Evolutionary conservation across 176 grass and related monocot species (phyloP).

Genomic region (Musa schizocarpa): DNA sequence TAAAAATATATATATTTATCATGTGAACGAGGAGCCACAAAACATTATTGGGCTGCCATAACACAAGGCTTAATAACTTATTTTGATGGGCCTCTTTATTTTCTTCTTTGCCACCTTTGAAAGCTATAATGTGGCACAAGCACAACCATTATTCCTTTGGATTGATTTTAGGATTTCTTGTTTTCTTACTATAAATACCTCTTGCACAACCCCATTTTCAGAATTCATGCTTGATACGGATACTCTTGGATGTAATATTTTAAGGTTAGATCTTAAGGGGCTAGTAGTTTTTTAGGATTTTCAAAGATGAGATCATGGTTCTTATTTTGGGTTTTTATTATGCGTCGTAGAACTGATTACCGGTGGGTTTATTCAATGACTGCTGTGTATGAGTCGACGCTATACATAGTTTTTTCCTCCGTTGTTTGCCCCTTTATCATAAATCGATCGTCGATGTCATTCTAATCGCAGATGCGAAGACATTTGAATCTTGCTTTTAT

Average conservation of each 20-base stretch:
- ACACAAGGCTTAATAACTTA: no score
- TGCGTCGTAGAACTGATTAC: constrained; percentile 15
- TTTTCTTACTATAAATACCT: not conserved
- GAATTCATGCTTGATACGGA: no score
- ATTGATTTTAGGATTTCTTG: not conserved
- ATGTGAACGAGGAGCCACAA: no score
- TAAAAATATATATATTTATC: no score
- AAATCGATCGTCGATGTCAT: not conserved
- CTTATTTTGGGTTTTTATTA: not conserved
- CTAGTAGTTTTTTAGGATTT: not conserved
- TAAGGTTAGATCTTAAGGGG: not conserved
- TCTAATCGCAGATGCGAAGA: not conserved
- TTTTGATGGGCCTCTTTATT: not conserved
- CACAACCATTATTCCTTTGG: not conserved
- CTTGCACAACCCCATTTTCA: no score
- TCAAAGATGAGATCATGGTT: not conserved
- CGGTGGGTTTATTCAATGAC: not conserved
- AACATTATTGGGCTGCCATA: no score
- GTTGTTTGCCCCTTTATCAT: not conserved
- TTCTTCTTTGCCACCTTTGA: not conserved
- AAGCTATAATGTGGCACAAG: not conserved
- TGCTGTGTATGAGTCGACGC: constrained; percentile 12
- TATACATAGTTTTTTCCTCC: not conserved
- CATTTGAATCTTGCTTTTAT: not conserved
- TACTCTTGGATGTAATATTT: no score